A percentile compares a stretch with the other conserved stretches of the same genome.
phyloP scores from a whole-genome alignment of 2,329 filamentous ascomycete genomes.

The Aureobasidium pullulans region DNA sequence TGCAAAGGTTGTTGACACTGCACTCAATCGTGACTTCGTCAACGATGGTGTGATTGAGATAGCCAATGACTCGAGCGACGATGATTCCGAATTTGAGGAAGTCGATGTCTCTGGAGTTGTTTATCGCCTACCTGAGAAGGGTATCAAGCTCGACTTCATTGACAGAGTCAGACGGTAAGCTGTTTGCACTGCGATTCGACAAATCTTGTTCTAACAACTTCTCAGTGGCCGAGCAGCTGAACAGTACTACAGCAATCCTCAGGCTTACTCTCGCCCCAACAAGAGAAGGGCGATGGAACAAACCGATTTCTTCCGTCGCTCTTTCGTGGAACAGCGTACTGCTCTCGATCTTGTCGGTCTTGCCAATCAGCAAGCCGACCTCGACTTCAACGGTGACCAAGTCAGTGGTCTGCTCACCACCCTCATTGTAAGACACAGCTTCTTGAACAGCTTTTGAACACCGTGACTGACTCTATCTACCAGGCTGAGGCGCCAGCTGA shows the following conservation, averaged over 20 bases:
- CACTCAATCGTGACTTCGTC: conserved; percentile 53
- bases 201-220: conserved; percentile 18
- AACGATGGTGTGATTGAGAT: conserved; percentile 44
- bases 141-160: conserved; percentile 54
- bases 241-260: conserved; percentile 8
- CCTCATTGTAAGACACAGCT: conserved; percentile 51
- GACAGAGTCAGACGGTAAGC: conserved; percentile 47
- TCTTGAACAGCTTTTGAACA: conserved; percentile 18
- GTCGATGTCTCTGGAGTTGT: conserved; percentile 32
- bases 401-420: conserved; percentile 48
- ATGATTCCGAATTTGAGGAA: conserved; percentile 40
- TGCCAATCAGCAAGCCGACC: conserved; percentile 42
- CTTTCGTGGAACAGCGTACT: conserved; percentile 58
- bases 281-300: conserved; percentile 17
- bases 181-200: conserved; percentile 13
- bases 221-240: neutral
- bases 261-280: neutral
- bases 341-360: conserved; percentile 58
- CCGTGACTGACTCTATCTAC: conserved; percentile 20
- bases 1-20: conserved; percentile 40
- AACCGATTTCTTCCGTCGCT: conserved; percentile 35
- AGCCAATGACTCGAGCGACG: conserved; percentile 33
- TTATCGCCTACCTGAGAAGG: conserved; percentile 38
- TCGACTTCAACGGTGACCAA: conserved; percentile 40
- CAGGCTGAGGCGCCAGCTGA: conserved; percentile 37